Percentiles rank a stretch among this genome's conserved stretches.
phyloP scores from a whole-genome alignment of 2,329 filamentous ascomycete species.

The Colletotrichum lentis region DNA sequence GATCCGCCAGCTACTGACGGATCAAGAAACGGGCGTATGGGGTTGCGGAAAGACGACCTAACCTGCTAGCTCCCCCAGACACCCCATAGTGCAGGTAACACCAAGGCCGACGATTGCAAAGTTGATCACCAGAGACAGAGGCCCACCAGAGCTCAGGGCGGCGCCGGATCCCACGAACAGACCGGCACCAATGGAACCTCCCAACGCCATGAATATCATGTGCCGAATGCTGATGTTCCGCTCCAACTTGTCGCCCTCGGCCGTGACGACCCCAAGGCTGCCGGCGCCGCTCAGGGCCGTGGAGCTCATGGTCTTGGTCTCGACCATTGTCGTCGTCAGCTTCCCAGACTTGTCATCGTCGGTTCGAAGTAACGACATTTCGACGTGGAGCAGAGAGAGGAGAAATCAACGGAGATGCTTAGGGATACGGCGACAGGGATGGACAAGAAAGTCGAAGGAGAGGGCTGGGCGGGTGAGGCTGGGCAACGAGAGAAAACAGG shows the following conservation, averaged over 20 bases:
- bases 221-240: slow-evolving; percentile 47
- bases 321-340: background rate
- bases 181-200: slow-evolving; percentile 50
- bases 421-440: background rate
- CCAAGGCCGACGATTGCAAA: slow-evolving; percentile 47
- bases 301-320: background rate
- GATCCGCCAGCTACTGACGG: too few relatives aligned
- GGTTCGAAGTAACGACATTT: background rate
- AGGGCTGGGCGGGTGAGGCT: background rate
- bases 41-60: slow-evolving; percentile 39
- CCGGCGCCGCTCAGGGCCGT: slow-evolving; percentile 10
- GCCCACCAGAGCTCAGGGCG: slow-evolving; percentile 46
- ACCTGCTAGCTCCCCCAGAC: slow-evolving; percentile 45
- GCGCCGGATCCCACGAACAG: slow-evolving; percentile 47
- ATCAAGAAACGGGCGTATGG: background rate
- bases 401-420: too few relatives aligned
- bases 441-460: background rate
- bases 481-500: background rate
- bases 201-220: slow-evolving; percentile 49
- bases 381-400: background rate
- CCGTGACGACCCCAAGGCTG: background rate
- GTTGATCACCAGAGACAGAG: slow-evolving; percentile 45
- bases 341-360: background rate
- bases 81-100: slow-evolving; percentile 46
- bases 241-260: slow-evolving; percentile 37